phyloP scores from a whole-genome alignment of 768 basidiomycete genomes.

The Serendipita indica region DNA sequence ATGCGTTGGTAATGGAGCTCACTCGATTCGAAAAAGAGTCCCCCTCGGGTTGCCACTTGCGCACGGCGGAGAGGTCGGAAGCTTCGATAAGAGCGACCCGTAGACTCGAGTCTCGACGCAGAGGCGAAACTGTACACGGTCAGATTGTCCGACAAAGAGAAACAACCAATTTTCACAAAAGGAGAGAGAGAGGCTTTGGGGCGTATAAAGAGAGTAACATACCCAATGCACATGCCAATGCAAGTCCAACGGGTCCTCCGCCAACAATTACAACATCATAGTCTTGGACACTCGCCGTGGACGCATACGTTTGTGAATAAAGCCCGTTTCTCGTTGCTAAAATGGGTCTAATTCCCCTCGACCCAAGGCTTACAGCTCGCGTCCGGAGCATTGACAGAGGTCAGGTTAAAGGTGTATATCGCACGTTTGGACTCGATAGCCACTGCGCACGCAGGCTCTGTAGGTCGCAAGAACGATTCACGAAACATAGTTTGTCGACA shows the following conservation, averaged over 20 bases:
- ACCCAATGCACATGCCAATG: slow-evolving; percentile 80
- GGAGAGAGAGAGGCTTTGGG: background rate
- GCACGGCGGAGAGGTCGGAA: slow-evolving; percentile 52
- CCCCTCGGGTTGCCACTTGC: slow-evolving; percentile 44
- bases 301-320: background rate
- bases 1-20: slow-evolving; percentile 68
- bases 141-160: background rate
- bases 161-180: background rate
- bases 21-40: slow-evolving; percentile 67
- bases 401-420: background rate
- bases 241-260: slow-evolving; percentile 83
- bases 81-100: slow-evolving; percentile 69
- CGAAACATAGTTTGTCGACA: background rate
- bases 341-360: background rate
- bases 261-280: slow-evolving; percentile 90
- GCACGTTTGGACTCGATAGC: background rate
- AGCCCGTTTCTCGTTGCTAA: background rate
- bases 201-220: slow-evolving; percentile 17
- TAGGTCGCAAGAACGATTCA: background rate
- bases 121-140: slow-evolving; percentile 2
- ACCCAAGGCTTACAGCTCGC: background rate
- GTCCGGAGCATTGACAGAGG: background rate
- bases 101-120: slow-evolving; percentile 18
- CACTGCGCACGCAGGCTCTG: background rate
- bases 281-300: slow-evolving; percentile 24